Conservation (phyloP, 2,329 filamentous ascomycete genomes). For the Botryotinia calthae region DNA sequence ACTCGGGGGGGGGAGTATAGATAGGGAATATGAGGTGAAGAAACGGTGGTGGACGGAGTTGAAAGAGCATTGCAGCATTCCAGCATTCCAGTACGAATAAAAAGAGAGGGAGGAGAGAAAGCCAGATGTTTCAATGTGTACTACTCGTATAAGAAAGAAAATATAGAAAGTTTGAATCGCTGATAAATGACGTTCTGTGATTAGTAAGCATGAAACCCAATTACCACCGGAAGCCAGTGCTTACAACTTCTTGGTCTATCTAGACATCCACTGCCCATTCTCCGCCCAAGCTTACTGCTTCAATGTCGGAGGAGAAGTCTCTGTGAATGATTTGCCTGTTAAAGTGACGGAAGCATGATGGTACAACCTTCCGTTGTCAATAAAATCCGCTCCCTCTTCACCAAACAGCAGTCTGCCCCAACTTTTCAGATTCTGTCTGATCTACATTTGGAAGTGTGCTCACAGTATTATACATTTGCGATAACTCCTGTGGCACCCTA, state of each 20-base stretch:
- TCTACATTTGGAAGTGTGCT: constrained; percentile 47
- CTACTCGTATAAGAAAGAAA: neutral
- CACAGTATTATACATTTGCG: constrained; percentile 43
- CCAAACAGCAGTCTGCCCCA: neutral
- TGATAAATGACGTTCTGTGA: neutral
- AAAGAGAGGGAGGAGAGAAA: neutral
- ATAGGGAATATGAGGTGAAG: neutral
- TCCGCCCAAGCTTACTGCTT: neutral
- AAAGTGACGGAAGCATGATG: neutral
- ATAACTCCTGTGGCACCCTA: constrained; percentile 43
- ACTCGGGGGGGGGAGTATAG: neutral
- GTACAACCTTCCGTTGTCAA: neutral
- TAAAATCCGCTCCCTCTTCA: neutral
- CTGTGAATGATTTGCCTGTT: too few species aligned
- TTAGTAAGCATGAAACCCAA: neutral
- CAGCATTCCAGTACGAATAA: neutral
- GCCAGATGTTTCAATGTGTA: neutral
- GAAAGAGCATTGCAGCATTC: neutral
- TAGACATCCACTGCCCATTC: neutral
- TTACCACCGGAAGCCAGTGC: neutral
- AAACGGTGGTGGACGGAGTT: neutral
- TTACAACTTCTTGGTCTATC: neutral
- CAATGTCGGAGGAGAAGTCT: neutral
- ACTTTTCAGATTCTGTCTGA: constrained; percentile 37
- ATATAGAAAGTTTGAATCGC: neutral